Evolutionary conservation across 192 early-diverging fungal species (phyloP), one percentile per base, ranked within the genome.

Genomic region (Radiomyces spectabilis): DNA sequence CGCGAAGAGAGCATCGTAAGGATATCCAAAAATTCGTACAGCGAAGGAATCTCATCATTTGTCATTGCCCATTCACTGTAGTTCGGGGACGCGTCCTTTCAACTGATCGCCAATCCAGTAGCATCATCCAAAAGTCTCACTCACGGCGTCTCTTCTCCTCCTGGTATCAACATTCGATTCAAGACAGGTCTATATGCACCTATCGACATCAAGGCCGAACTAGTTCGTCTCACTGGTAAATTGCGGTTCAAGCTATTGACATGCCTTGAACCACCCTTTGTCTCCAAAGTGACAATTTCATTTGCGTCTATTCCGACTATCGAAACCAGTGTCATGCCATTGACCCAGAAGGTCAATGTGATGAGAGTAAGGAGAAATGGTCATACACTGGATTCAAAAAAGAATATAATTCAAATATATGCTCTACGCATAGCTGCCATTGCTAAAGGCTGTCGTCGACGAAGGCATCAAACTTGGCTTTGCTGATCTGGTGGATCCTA

Each of bases 241-340:
- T 31, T 65, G 1, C 12, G 54, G 29, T 65, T 65, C 27, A 65
- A 65, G 50, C 37, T 65, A 22, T 33, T 65, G 21, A 65, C 62
- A 4, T 51, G 35, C 5, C 55, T 55, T 10, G 62, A 65, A 39
- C 19, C 47, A 10, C 62, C 62, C 1, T 65, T 65, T 41, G 18
- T 65, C 22, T 57, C 62, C 19, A 65, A 65, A 33, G 29, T 51
- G 0, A 65, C 55, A 9, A 57, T 65, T n/a, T 37, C 62, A 19
- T 65, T 65, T 27, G 57, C 62, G 3, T 57, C 29, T 37, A 51
- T 57, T 4, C 62, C 55, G 10, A 41, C 8, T 6, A 65, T 65
- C 19, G 54, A 57, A 52, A 65, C 55, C 5, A 43, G 55, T 19
- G 62, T 65, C 13, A 65, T 65, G 62, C 55, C 62, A n/a, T n/a